Evolutionary conservation across 192 early-diverging fungal genomes (phyloP).

Genomic region (Obelidium mucronatum): DNA sequence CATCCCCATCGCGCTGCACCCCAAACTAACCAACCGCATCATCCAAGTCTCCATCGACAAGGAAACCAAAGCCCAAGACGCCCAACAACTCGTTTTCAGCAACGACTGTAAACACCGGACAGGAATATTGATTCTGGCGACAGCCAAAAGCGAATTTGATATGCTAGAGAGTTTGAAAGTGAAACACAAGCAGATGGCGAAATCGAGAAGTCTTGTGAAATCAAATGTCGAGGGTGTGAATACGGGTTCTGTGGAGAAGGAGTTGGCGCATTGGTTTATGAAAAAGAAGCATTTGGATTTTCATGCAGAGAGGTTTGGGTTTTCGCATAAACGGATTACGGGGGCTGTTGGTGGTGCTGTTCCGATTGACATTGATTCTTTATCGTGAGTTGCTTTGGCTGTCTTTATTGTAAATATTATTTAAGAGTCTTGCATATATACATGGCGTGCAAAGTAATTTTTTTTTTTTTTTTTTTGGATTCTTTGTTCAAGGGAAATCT

Average conservation of each 20-base stretch:
- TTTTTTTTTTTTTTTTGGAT: not conserved
- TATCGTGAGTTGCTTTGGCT: no score
- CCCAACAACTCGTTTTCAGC: not conserved
- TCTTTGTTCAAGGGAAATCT: no score
- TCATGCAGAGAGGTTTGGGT: conserved; percentile 2
- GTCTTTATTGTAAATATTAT: no score
- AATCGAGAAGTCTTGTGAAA: not conserved
- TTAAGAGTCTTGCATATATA: no score
- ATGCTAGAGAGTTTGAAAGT: not conserved
- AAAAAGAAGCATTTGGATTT: not conserved
- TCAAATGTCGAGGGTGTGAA: not conserved
- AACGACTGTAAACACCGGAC: not conserved
- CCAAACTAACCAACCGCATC: not conserved
- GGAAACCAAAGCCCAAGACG: not conserved
- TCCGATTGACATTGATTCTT: not conserved
- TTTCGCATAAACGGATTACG: no score
- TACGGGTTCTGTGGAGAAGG: not conserved
- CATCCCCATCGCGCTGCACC: no score
- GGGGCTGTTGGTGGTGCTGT: not conserved
- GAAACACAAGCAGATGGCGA: not conserved
- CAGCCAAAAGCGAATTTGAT: not conserved
- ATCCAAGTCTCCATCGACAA: not conserved
- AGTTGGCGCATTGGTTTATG: not conserved
- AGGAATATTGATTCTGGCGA: not conserved
- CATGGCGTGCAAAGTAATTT: not conserved